Evolutionary conservation across 2,329 filamentous ascomycete species (phyloP).

Genomic region (Diaporthe sp.): DNA sequence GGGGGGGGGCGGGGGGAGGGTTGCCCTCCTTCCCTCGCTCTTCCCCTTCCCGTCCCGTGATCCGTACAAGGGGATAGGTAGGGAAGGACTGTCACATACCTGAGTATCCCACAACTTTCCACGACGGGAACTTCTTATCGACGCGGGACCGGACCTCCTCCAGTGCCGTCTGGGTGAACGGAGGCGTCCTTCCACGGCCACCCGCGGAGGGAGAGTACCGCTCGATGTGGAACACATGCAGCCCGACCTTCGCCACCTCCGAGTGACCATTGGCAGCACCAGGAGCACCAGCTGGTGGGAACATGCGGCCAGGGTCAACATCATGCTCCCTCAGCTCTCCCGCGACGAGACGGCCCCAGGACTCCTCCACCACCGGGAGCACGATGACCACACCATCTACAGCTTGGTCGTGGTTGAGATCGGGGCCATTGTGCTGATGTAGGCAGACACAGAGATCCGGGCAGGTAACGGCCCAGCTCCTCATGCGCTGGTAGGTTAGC

Average conservation of each 20-base stretch:
- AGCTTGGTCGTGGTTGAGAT: not conserved
- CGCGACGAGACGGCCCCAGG: slow-evolving; percentile 17
- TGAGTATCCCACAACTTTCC: slow-evolving; percentile 25
- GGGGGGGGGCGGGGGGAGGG: too few relatives aligned
- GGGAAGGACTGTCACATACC: slow-evolving; percentile 10
- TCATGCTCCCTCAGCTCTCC: slow-evolving; percentile 27
- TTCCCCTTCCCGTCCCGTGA: too few relatives aligned
- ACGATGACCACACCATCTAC: slow-evolving; percentile 24
- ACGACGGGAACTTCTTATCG: not conserved
- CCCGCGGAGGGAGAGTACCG: not conserved
- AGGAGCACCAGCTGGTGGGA: not conserved
- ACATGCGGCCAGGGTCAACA: slow-evolving; percentile 26
- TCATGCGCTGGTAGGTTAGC: slow-evolving; percentile 25
- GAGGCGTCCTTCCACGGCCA: not conserved
- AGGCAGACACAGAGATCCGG: slow-evolving; percentile 26
- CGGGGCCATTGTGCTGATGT: not conserved
- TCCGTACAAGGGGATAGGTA: not conserved
- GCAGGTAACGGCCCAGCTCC: slow-evolving; percentile 25
- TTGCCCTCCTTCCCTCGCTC: too few relatives aligned
- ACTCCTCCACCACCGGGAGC: slow-evolving; percentile 18
- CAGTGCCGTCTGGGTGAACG: slow-evolving; percentile 21
- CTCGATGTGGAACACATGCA: slow-evolving; percentile 34
- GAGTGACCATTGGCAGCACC: not conserved
- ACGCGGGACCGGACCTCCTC: slow-evolving; percentile 26
- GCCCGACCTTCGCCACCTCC: slow-evolving; percentile 5